Evolutionary conservation across 164 flowering plant species (phyloP).

Genomic region (Vitis rupestris): DNA sequence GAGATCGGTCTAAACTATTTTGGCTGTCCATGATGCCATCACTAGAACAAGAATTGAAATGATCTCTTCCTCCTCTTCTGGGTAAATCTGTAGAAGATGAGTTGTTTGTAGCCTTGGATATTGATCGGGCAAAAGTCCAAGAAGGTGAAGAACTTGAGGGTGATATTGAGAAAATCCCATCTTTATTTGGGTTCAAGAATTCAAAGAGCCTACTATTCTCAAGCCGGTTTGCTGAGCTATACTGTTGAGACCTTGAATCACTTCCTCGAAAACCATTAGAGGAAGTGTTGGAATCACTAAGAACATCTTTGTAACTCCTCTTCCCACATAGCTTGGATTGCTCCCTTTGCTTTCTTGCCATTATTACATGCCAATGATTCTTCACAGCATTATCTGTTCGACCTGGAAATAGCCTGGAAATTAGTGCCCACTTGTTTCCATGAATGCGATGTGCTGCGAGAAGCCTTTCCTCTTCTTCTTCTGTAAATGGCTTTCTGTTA

Average conservation of each 20-base stretch:
- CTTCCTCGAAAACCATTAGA: constrained; percentile 12
- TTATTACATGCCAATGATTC: constrained; percentile 93
- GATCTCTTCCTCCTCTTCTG: constrained; percentile 19
- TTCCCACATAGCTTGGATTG: constrained; percentile 51
- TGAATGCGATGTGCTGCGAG: constrained; percentile 68
- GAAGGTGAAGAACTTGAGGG: constrained; percentile 21
- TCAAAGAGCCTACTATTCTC: constrained; percentile 27
- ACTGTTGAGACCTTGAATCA: constrained; percentile 17
- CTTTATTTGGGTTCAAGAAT: constrained; percentile 26
- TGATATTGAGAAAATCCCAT: constrained; percentile 23
- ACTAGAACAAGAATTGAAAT: constrained; percentile 17
- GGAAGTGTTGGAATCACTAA: constrained; percentile 8
- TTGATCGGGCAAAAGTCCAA: constrained; percentile 22
- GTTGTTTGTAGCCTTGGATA: constrained; percentile 9
- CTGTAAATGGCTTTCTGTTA: constrained; percentile 72
- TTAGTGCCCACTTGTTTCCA: constrained; percentile 87
- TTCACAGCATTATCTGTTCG: constrained; percentile 89
- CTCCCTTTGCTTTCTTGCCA: constrained; percentile 78
- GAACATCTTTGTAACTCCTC: constrained; percentile 33
- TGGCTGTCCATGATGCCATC: constrained; percentile 23
- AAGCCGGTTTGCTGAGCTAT: constrained; percentile 21
- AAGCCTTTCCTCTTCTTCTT: constrained; percentile 79
- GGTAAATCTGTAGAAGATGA: constrained; percentile 16
- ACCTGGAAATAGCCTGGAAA: constrained; percentile 79
- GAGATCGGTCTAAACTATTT: constrained; percentile 16